Percentiles rank a stretch among this genome's conserved stretches.
Evolutionary conservation across 2,329 filamentous ascomycete genomes (phyloP).

Genomic region (Neonectria punicea): DNA sequence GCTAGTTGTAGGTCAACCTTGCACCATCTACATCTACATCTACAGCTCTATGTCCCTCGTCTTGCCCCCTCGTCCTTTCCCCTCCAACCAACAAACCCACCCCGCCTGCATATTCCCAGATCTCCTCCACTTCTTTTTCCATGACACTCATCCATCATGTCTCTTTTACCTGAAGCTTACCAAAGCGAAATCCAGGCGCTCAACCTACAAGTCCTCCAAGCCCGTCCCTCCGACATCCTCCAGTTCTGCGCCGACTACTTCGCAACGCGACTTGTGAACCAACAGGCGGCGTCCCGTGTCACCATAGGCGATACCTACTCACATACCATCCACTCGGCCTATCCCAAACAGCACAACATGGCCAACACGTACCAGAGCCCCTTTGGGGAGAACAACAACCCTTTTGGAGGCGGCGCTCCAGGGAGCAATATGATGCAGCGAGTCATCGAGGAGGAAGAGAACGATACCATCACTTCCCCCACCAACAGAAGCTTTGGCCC

Average conservation of each 20-base stretch:
- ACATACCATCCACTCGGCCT: background rate
- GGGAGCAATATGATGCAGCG: constrained; percentile 54
- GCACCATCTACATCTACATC: constrained; percentile 16
- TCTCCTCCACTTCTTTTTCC: background rate
- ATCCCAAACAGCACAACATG: constrained; percentile 60
- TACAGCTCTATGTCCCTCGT: background rate
- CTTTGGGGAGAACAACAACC: constrained; percentile 65
- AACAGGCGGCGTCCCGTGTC: constrained; percentile 57
- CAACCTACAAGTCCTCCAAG: constrained; percentile 68
- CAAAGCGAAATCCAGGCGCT: constrained; percentile 71
- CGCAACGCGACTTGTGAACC: constrained; percentile 70
- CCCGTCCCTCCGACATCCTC: constrained; percentile 70
- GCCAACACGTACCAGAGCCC: constrained; percentile 82
- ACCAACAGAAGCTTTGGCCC: constrained; percentile 70
- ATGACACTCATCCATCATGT: constrained; percentile 45
- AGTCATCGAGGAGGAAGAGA: constrained; percentile 86
- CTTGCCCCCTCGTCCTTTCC: constrained; percentile 9
- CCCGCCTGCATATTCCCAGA: background rate
- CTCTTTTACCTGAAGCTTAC: constrained; percentile 65
- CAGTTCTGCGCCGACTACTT: constrained; percentile 79
- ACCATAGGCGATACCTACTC: constrained; percentile 16
- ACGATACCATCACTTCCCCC: constrained; percentile 79
- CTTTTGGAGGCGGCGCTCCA: constrained; percentile 35
- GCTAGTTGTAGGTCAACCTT: constrained; percentile 37
- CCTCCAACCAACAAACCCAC: constrained; percentile 1